Base-by-base conservation (phyloP, 1,284 basidiomycete species). In the Coniferiporia sulphurascens region DNA sequence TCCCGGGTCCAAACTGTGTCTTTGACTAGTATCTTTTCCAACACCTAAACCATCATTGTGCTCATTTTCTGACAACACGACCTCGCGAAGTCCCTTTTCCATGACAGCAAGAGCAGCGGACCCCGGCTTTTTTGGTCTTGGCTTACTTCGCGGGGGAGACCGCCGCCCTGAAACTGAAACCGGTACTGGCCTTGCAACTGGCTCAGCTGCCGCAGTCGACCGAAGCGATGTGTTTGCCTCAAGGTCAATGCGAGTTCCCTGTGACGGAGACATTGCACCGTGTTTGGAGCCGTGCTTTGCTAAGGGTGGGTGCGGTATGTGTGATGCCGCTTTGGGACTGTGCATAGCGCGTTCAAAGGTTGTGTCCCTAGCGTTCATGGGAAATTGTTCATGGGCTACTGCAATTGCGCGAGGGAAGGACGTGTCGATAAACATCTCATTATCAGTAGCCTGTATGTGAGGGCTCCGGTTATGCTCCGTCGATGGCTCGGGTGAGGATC, bases 81-180 rank as follows among this genome's bases (percentile, higher is more conserved):
- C 64, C 1, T 17, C 41, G 32, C 43, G 32, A 35, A 43, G 41
- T 44, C 55, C 32, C 57, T 61, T 56, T 54, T 64, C 56, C 52
- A 56, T 45, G 46, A 36, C 49, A 13, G 59, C 58, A 43, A 58
- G 52, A 12, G 60, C 58, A 22, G 55, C 55, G 21, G 61, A 57
- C 13, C 60, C 56, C n/a, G 60, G 60, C 36, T 62, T 61, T 27
- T 44, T 62, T n/a, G 56, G 56, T 50, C 55, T 56, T 52, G 63
- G 54, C 48, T 55, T 51, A 60, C 55, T 55, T 59, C 64, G 17
- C 34, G 65, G 43, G 51, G 60, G 60, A n/a, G 56, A 55, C 9
- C 56, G 60, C 8, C 56, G 50, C 32, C 22, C 34, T n/a, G 48
- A 36, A 21, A 22, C 27, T 27, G 27, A 34, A 17, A 43, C 36